Percentiles rank a stretch among this genome's conserved stretches.
phyloP scores from a whole-genome alignment of 192 early-diverging fungal genomes.

The Coemansia sp. region DNA sequence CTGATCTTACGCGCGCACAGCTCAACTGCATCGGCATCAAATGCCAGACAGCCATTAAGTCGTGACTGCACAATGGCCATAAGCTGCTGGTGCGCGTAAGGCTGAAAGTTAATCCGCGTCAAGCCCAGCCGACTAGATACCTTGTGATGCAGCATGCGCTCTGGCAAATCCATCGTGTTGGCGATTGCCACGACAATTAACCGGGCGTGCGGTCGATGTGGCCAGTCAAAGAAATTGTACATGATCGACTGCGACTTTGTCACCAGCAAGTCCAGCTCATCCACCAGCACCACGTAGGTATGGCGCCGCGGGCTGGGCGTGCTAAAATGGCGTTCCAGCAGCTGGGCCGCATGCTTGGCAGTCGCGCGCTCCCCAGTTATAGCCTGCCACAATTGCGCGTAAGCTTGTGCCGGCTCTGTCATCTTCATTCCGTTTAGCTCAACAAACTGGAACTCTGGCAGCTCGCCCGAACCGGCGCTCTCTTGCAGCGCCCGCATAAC shows the following conservation, averaged over 20 bases:
- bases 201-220: conserved; percentile 72
- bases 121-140: conserved; percentile 86
- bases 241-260: conserved; percentile 89
- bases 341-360: conserved; percentile 68
- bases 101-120: conserved; percentile 86
- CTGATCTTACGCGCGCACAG: conserved; percentile 95
- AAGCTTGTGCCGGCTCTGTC: conserved; percentile 85
- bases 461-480: conserved; percentile 45
- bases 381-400: conserved; percentile 76
- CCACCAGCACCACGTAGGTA: conserved; percentile 78
- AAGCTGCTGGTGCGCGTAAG: conserved; percentile 86
- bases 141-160: conserved; percentile 83
- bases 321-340: conserved; percentile 72
- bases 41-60: conserved; percentile 65
- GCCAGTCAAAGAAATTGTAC: conserved; percentile 99
- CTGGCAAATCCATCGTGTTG: conserved; percentile 98
- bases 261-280: conserved; percentile 93
- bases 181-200: conserved; percentile 94
- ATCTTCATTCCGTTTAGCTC: conserved; percentile 99
- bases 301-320: conserved; percentile 39
- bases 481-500: conserved; percentile 75
- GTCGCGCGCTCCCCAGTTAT: conserved; percentile 57
- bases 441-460: conserved; percentile 78
- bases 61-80: conserved; percentile 80
- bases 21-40: conserved; percentile 80